These are phyloP conservation scores for Leccinum imitatum DNA, from an alignment of 768 basidiomycete genomes.

Conservation along the genomic window DNA sequence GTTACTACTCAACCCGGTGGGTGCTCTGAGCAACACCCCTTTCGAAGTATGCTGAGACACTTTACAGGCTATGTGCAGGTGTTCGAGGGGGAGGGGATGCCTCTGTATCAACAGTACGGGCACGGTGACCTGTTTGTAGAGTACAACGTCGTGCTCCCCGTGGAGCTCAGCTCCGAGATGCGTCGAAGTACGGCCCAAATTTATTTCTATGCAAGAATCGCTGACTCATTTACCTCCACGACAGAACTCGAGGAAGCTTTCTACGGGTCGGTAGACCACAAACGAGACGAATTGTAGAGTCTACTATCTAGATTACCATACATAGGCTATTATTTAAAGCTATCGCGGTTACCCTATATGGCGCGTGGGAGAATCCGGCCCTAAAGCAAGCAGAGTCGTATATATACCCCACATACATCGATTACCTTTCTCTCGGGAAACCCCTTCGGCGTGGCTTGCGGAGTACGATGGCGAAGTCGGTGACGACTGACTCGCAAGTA, in stretches of 20 bases:
- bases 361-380: constrained; percentile 31
- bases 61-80: constrained; percentile 78
- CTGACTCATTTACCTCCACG: constrained; percentile 13
- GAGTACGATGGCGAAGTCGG: background rate
- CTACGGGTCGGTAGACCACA: constrained; percentile 33
- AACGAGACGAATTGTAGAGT: constrained; percentile 42
- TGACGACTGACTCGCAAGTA: constrained; percentile 3
- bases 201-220: background rate
- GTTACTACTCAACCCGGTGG: constrained; percentile 94
- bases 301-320: background rate
- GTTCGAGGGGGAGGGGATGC: constrained; percentile 90
- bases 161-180: constrained; percentile 62
- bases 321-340: background rate
- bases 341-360: constrained; percentile 7
- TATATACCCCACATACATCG: constrained; percentile 7
- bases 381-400: constrained; percentile 19
- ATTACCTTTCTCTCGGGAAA: constrained; percentile 23
- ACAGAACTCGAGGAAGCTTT: constrained; percentile 59
- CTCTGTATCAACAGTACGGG: constrained; percentile 53
- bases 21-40: constrained; percentile 7
- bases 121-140: constrained; percentile 90
- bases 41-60: background rate
- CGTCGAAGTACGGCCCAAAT: constrained; percentile 64
- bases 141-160: constrained; percentile 89
- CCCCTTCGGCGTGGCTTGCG: constrained; percentile 32